Conservation (phyloP, 1,139 yeast genomes). For the Sugiyamaella xylanicola region DNA sequence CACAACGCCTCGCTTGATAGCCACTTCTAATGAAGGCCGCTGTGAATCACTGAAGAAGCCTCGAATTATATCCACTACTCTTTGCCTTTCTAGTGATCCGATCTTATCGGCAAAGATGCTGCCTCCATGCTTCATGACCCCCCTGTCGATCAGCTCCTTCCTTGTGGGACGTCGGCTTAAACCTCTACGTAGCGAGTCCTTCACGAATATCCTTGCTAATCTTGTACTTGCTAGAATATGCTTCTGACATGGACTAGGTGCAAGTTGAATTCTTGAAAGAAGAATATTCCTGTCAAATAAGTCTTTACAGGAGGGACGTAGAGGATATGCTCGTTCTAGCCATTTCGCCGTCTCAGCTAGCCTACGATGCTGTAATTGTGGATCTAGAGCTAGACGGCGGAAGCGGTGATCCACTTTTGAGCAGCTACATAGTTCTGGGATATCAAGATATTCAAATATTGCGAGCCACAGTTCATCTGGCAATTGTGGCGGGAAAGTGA, state of each 20-base stretch:
- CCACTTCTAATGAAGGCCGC: slow-evolving; percentile 33
- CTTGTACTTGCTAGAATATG: slow-evolving; percentile 30
- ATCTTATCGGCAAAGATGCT: slow-evolving; percentile 28
- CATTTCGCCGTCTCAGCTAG: slow-evolving; percentile 29
- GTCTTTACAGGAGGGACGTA: slow-evolving; percentile 34
- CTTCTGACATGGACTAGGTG: slow-evolving; percentile 34
- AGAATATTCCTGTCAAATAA: slow-evolving; percentile 35
- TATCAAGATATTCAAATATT: slow-evolving; percentile 34
- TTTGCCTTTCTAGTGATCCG: slow-evolving; percentile 32
- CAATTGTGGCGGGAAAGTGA: slow-evolving; percentile 15
- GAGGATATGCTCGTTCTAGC: slow-evolving; percentile 28
- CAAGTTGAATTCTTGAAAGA: slow-evolving; percentile 32
- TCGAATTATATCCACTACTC: slow-evolving; percentile 29
- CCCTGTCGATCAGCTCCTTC: slow-evolving; percentile 32
- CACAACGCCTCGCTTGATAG: slow-evolving; percentile 30
- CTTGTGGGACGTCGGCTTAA: slow-evolving; percentile 33
- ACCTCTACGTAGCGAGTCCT: slow-evolving; percentile 32
- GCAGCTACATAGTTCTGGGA: slow-evolving; percentile 34
- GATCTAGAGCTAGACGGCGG: slow-evolving; percentile 34
- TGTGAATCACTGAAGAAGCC: slow-evolving; percentile 30
- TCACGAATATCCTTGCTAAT: slow-evolving; percentile 33
- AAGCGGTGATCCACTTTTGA: slow-evolving; percentile 30
- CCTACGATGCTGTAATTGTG: slow-evolving; percentile 30
- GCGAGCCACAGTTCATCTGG: slow-evolving; percentile 37
- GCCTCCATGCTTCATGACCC: slow-evolving; percentile 33